Evolutionary conservation across 495 filamentous ascomycete genomes (phyloP).

Genomic region (Hypoxylon cercidicola): DNA sequence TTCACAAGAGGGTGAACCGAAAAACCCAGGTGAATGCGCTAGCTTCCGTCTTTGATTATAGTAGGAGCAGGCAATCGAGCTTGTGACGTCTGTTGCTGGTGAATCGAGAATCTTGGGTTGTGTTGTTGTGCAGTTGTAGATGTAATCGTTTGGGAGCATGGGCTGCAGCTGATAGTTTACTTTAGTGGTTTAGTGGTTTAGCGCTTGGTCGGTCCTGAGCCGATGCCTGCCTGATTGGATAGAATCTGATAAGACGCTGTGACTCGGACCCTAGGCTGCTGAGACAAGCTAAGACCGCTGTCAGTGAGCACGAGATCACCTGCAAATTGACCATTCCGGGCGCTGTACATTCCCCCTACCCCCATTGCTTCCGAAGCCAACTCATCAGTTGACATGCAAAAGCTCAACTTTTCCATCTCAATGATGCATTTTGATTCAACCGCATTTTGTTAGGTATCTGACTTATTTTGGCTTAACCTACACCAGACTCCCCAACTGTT

Average conservation of each 20-base stretch:
- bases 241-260: constrained; percentile 29
- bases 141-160: constrained; percentile 23
- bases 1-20: constrained; percentile 3
- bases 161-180: constrained; percentile 8
- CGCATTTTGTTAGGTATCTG: no score
- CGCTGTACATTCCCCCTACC: neutral
- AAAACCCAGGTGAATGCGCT: constrained; percentile 6
- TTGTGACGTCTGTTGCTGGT: constrained; percentile 15
- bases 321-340: neutral
- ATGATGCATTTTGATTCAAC: constrained; percentile 1
- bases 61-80: constrained; percentile 1
- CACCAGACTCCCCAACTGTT: no score
- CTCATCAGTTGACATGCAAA: constrained; percentile 4
- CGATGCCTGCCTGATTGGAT: constrained; percentile 32
- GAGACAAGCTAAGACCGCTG: no score
- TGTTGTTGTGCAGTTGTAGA: constrained; percentile 33
- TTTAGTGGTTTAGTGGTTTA: constrained; percentile 11
- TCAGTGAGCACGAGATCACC: constrained; percentile 33
- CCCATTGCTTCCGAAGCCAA: constrained; percentile 26
- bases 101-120: constrained; percentile 10
- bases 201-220: constrained; percentile 29
- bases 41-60: neutral
- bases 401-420: constrained; percentile 1
- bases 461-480: no score
- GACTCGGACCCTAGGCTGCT: neutral